These are phyloP conservation scores for Jacaranda mimosifolia DNA, from an alignment of 257 asterid genomes.

Conservation along the genomic window DNA sequence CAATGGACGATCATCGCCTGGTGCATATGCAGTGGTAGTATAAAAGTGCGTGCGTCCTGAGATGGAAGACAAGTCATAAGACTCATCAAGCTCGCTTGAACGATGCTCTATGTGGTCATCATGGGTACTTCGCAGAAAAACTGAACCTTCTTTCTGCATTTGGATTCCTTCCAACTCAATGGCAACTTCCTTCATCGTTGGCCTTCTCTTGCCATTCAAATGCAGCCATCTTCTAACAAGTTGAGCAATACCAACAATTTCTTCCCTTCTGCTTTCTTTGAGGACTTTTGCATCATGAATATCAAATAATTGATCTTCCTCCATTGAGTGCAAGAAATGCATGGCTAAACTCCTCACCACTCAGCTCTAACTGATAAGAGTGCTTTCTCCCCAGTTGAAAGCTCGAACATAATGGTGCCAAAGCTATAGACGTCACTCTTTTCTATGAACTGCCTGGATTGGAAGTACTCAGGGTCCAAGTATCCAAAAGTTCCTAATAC, in stretches of 20 bases:
- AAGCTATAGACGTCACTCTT: slow-evolving; percentile 51
- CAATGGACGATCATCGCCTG: slow-evolving; percentile 4
- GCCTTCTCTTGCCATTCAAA: slow-evolving; percentile 53
- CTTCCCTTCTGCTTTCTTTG: slow-evolving; percentile 38
- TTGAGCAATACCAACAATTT: slow-evolving; percentile 39
- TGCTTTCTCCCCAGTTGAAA: slow-evolving; percentile 49
- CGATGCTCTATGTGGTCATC: slow-evolving; percentile 3
- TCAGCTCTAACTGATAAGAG: slow-evolving; percentile 37
- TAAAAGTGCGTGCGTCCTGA: slow-evolving; percentile 29
- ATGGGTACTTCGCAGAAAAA: neutral
- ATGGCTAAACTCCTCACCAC: slow-evolving; percentile 42
- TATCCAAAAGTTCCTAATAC: slow-evolving; percentile 52
- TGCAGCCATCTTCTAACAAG: slow-evolving; percentile 48
- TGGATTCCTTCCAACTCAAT: slow-evolving; percentile 44
- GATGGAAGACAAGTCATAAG: slow-evolving; percentile 13
- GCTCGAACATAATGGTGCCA: slow-evolving; percentile 49
- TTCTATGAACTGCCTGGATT: slow-evolving; percentile 43
- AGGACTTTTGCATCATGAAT: slow-evolving; percentile 49
- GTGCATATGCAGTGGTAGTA: neutral
- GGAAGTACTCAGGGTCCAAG: slow-evolving; percentile 55
- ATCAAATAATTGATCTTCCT: slow-evolving; percentile 36
- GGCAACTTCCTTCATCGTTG: slow-evolving; percentile 54
- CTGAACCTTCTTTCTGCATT: slow-evolving; percentile 15
- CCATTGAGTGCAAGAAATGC: slow-evolving; percentile 48
- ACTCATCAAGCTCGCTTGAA: slow-evolving; percentile 17